A percentile compares a stretch with the other conserved stretches of the same genome.
Evolutionary conservation across 345 rosid genomes (phyloP).

Genomic region (Odontarrhena argentea): DNA sequence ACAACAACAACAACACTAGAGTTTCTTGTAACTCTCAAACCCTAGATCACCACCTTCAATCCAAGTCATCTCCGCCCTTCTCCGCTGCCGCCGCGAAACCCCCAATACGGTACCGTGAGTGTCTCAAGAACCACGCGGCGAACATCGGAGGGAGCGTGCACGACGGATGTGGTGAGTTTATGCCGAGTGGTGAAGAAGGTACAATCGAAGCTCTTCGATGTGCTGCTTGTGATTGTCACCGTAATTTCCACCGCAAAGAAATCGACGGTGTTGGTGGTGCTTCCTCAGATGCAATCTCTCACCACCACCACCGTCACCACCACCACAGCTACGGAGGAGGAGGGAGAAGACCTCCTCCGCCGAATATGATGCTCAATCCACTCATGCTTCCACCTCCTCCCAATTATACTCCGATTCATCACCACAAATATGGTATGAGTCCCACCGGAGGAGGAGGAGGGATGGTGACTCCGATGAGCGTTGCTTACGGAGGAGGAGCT

Average conservation of each 20-base stretch:
- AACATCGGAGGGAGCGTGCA: constrained; percentile 74
- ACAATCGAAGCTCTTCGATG: constrained; percentile 78
- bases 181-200: constrained; percentile 95
- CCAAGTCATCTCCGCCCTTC: constrained; percentile 37
- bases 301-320: constrained; percentile 20
- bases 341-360: constrained; percentile 38
- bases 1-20: constrained; percentile 49
- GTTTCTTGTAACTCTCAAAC: constrained; percentile 60
- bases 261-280: constrained; percentile 43
- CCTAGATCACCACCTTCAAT: constrained; percentile 61
- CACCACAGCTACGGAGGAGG: constrained; percentile 32
- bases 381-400: constrained; percentile 57
- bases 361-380: constrained; percentile 43
- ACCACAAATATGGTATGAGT: constrained; percentile 47
- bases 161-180: constrained; percentile 98
- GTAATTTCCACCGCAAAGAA: constrained; percentile 91
- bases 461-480: constrained; percentile 67
- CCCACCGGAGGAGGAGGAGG: constrained; percentile 51
- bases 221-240: constrained; percentile 95
- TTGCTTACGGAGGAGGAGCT: constrained; percentile 63
- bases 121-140: constrained; percentile 91
- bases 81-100: constrained; percentile 22
- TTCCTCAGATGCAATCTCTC: constrained; percentile 17
- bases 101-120: constrained; percentile 67
- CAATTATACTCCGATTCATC: constrained; percentile 37